These are phyloP conservation scores for Cochlearia excelsa DNA, from an alignment of 345 rosid species.

Conservation along the genomic window DNA sequence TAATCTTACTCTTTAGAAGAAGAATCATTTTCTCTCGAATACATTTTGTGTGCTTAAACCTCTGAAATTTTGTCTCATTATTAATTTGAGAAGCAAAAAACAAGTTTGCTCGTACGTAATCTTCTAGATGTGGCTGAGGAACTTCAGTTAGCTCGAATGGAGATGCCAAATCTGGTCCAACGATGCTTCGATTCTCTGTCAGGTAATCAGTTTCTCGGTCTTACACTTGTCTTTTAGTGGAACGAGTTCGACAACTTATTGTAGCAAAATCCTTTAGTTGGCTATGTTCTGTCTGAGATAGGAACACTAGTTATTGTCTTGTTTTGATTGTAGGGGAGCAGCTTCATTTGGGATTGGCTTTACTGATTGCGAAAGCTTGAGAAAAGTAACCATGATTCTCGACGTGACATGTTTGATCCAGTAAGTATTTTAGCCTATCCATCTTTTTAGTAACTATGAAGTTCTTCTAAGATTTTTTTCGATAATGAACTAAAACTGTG, in stretches of 20 bases:
- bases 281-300: constrained; percentile 9
- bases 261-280: not conserved
- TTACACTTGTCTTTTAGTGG: not conserved
- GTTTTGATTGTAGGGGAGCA: constrained; percentile 50
- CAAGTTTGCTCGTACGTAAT: constrained; percentile 52
- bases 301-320: constrained; percentile 4
- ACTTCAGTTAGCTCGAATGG: constrained; percentile 53
- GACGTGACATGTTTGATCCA: constrained; percentile 63
- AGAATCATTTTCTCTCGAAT: not conserved
- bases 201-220: constrained; percentile 39
- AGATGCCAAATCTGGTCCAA: constrained; percentile 52
- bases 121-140: constrained; percentile 66
- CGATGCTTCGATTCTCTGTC: constrained; percentile 53
- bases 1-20: constrained; percentile 10
- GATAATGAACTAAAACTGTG: constrained; percentile 2
- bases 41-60: not conserved
- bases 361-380: constrained; percentile 41
- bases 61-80: constrained; percentile 19
- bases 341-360: constrained; percentile 67
- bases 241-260: no score
- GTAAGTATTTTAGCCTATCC: constrained; percentile 38
- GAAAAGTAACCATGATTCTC: constrained; percentile 52
- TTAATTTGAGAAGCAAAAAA: constrained; percentile 48
- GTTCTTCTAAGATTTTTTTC: not conserved
- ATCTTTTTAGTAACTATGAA: not conserved